These are phyloP conservation scores for Stromatinia cepivora DNA, from an alignment of 2,329 filamentous ascomycete genomes.

Conservation along the genomic window DNA sequence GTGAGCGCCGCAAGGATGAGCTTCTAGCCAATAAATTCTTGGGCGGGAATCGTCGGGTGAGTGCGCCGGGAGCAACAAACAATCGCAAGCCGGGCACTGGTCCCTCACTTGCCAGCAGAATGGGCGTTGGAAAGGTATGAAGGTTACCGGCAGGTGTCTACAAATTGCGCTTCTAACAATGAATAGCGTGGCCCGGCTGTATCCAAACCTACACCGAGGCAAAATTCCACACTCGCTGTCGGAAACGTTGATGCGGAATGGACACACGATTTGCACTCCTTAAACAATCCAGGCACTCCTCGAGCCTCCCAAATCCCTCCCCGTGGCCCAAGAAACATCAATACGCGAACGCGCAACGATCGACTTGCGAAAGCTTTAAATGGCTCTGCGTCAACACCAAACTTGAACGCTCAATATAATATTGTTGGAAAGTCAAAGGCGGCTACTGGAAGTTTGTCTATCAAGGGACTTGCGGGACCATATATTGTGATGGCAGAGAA, in stretches of 20 bases:
- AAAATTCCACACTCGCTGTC: conserved; percentile 41
- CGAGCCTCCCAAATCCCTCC: conserved; percentile 44
- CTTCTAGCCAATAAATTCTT: conserved; percentile 72
- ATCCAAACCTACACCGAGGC: conserved; percentile 33
- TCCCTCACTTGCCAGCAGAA: conserved; percentile 67
- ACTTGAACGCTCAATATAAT: conserved; percentile 40
- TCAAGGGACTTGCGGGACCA: conserved; percentile 71
- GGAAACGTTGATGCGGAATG: conserved; percentile 67
- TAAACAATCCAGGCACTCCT: conserved; percentile 46
- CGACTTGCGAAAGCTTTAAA: conserved; percentile 35
- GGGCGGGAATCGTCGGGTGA: conserved; percentile 58
- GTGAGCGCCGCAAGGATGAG: conserved; percentile 71
- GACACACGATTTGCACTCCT: conserved; percentile 67
- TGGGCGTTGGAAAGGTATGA: conserved; percentile 69
- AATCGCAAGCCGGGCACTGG: conserved; percentile 49
- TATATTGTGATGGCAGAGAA: conserved; percentile 76
- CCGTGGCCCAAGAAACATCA: conserved; percentile 35
- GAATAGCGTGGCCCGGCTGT: conserved; percentile 30
- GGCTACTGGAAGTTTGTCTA: conserved; percentile 57
- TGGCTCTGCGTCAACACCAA: conserved; percentile 38
- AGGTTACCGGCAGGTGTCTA: neutral
- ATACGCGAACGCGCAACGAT: conserved; percentile 35
- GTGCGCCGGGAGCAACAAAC: conserved; percentile 51
- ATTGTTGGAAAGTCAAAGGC: conserved; percentile 42
- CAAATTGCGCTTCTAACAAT: conserved; percentile 25